Conservation (phyloP, 179 eudicot genomes). For the Vitellaria paradoxa region DNA sequence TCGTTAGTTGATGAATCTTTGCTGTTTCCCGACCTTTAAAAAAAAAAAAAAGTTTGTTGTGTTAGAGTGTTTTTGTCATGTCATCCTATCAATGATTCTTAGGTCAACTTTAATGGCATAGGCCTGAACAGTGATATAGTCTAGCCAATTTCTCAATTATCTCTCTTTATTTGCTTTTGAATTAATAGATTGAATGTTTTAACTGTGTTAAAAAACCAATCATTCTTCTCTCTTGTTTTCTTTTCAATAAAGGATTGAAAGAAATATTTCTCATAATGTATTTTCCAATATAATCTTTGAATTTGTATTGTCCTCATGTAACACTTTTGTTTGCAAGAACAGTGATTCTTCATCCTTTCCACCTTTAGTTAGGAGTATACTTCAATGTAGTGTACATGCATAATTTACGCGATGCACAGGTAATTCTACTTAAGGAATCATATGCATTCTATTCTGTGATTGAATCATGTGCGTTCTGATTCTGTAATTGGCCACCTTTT, state of each 20-base stretch:
- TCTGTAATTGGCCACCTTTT: not conserved
- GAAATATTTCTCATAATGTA: no score
- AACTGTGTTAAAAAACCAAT: not conserved
- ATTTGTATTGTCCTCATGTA: not conserved
- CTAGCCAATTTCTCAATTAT: not conserved
- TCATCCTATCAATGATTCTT: not conserved
- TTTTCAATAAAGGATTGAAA: not conserved
- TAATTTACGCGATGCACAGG: not conserved
- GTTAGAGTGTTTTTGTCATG: no score
- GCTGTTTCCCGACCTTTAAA: no score
- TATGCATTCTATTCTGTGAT: no score
- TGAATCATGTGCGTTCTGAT: not conserved
- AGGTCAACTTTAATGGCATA: not conserved
- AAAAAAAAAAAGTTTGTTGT: no score
- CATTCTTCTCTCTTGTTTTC: not conserved
- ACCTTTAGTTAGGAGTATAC: not conserved
- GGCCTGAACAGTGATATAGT: not conserved
- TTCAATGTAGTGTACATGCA: not conserved
- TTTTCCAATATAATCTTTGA: not conserved
- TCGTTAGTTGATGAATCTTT: no score
- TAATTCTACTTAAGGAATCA: not conserved
- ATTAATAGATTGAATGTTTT: not conserved
- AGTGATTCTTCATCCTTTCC: not conserved
- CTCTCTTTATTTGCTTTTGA: not conserved
- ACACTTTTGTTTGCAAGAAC: not conserved